A percentile compares a stretch with the other conserved stretches of the same genome.
These are phyloP conservation scores for Tuctoria greenei DNA, from an alignment of 176 grass and related monocot species.

Conservation along the genomic window DNA sequence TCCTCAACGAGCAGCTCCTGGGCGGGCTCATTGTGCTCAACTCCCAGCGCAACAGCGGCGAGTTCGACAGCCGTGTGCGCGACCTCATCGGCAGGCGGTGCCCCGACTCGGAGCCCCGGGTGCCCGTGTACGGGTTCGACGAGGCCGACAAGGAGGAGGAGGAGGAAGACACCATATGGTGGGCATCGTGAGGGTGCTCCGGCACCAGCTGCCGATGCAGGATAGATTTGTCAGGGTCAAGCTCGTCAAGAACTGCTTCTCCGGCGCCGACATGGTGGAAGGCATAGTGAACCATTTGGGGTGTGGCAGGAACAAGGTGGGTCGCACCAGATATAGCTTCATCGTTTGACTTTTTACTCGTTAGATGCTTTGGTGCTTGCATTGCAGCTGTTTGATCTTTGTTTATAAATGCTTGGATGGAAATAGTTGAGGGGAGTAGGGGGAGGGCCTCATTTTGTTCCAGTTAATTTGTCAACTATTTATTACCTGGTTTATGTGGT, in stretches of 20 bases:
- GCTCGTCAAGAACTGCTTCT: slow-evolving; percentile 88
- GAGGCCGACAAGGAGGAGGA: slow-evolving; percentile 40
- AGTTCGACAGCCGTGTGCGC: slow-evolving; percentile 69
- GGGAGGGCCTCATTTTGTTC: not conserved
- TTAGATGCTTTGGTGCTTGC: slow-evolving; percentile 1
- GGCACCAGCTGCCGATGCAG: slow-evolving; percentile 79
- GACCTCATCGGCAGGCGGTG: slow-evolving; percentile 61
- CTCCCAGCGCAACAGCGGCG: slow-evolving; percentile 82
- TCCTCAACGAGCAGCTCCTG: slow-evolving; percentile 90
- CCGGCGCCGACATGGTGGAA: slow-evolving; percentile 84
- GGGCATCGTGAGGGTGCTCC: slow-evolving; percentile 53
- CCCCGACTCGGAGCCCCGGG: slow-evolving; percentile 60
- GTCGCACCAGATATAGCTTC: slow-evolving; percentile 8
- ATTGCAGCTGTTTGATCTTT: slow-evolving; percentile 16
- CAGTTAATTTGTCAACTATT: not conserved
- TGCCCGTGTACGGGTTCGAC: slow-evolving; percentile 88
- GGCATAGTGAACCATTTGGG: slow-evolving; percentile 70
- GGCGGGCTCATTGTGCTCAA: slow-evolving; percentile 84
- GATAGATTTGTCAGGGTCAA: slow-evolving; percentile 90
- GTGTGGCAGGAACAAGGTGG: slow-evolving; percentile 82
- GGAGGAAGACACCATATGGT: slow-evolving; percentile 45
- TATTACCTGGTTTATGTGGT: not conserved
- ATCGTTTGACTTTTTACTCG: slow-evolving; percentile 33
- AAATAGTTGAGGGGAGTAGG: not conserved
- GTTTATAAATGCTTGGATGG: not conserved